Evolutionary conservation across 805 yeast species (phyloP).

Genomic region (Komagataella pseudopastoris): DNA sequence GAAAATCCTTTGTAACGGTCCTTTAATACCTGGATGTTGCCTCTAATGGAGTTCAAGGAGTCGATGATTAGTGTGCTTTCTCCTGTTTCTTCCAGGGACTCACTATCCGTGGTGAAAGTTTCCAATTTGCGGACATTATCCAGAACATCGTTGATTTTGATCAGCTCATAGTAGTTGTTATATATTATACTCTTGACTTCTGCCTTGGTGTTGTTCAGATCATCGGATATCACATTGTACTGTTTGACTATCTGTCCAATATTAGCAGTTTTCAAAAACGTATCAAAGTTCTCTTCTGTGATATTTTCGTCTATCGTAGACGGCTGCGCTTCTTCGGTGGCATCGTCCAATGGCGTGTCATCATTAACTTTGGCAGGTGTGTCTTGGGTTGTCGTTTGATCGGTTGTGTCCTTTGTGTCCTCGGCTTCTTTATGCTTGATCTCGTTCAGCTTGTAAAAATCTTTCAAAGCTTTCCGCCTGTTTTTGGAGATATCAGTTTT

Average conservation of each 20-base stretch:
- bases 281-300: constrained; percentile 17
- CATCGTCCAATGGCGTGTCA: not conserved
- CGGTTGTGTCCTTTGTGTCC: not conserved
- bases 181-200: constrained; percentile 60
- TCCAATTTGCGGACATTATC: constrained; percentile 1
- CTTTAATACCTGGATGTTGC: not conserved
- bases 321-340: not conserved
- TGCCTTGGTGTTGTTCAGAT: constrained; percentile 38
- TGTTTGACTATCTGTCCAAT: constrained; percentile 19
- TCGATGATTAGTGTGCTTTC: not conserved
- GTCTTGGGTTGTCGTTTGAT: constrained; percentile 1
- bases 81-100: not conserved
- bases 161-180: constrained; percentile 63
- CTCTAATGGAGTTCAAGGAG: not conserved
- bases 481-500: constrained; percentile 11
- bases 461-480: constrained; percentile 26
- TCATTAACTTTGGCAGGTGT: not conserved
- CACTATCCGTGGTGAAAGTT: not conserved
- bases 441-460: constrained; percentile 25
- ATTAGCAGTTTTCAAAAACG: constrained; percentile 14
- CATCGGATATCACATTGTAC: constrained; percentile 28
- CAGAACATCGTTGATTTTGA: constrained; percentile 49
- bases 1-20: not conserved
- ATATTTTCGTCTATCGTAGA: constrained; percentile 4
- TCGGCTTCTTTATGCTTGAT: constrained; percentile 8